phyloP scores from a whole-genome alignment of 2,329 filamentous ascomycete genomes.

The Peltaster fructicola region DNA sequence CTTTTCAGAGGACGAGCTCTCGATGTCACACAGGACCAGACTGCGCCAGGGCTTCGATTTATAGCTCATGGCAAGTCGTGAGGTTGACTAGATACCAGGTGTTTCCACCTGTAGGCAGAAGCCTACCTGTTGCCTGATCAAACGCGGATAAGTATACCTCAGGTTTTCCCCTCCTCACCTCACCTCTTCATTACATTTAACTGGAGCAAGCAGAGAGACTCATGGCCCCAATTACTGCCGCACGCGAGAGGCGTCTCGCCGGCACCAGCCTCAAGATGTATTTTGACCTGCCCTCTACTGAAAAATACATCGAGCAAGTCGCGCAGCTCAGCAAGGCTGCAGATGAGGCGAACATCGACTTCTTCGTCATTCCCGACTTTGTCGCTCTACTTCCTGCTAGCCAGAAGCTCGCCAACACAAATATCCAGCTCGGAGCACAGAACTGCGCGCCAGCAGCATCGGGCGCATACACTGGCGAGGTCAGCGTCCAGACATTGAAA shows the following conservation, averaged over 20 bases:
- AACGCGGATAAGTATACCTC: no score
- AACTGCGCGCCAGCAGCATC: conserved; percentile 52
- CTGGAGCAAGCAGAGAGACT: conserved; percentile 3
- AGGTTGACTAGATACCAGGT: no score
- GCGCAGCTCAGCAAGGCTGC: conserved; percentile 33
- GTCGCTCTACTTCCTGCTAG: conserved; percentile 43
- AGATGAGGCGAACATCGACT: conserved; percentile 39
- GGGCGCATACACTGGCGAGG: conserved; percentile 63
- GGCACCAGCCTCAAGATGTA: conserved; percentile 69
- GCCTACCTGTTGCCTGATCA: no score
- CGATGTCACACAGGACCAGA: no score
- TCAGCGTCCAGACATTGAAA: conserved; percentile 49
- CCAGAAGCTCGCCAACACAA: conserved; percentile 26
- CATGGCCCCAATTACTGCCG: conserved; percentile 14
- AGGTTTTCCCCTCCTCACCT: conserved; percentile 1
- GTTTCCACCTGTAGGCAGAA: no score
- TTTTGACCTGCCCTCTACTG: conserved; percentile 49
- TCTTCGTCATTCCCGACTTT: conserved; percentile 67
- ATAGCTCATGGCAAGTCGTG: no score
- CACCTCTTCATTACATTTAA: conserved; percentile 1
- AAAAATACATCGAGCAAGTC: conserved; percentile 27
- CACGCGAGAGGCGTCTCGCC: conserved; percentile 41
- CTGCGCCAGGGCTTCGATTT: no score
- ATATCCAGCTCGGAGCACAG: conserved; percentile 54
- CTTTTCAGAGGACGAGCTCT: no score